Evolutionary conservation across 2,329 filamentous ascomycete genomes (phyloP).

Genomic region (Tolypocladium sp.): DNA sequence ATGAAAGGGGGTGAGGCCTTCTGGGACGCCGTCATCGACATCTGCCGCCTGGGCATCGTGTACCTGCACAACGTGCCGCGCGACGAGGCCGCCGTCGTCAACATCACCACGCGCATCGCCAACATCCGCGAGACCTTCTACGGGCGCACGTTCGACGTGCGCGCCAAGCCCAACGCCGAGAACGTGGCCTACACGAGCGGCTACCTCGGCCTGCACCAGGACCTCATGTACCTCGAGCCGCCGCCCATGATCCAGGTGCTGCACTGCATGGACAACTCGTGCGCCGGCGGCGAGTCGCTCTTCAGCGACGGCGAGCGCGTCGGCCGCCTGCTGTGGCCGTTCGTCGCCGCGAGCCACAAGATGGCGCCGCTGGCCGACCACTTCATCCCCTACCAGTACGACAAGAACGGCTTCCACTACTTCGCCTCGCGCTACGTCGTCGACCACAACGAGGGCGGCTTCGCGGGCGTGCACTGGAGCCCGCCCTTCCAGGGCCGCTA

Average conservation of each 20-base stretch:
- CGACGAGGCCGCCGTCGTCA: slow-evolving; percentile 53
- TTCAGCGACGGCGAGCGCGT: slow-evolving; percentile 71
- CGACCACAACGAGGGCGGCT: slow-evolving; percentile 12
- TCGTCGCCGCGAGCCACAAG: neutral
- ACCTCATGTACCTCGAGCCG: slow-evolving; percentile 75
- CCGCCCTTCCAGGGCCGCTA: slow-evolving; percentile 68
- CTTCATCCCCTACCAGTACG: slow-evolving; percentile 57
- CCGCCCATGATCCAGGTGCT: slow-evolving; percentile 79
- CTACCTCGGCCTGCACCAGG: slow-evolving; percentile 83
- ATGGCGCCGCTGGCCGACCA: slow-evolving; percentile 8
- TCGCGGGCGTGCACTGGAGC: slow-evolving; percentile 47
- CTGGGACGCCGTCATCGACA: slow-evolving; percentile 48
- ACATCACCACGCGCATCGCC: slow-evolving; percentile 65
- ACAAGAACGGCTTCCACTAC: slow-evolving; percentile 57
- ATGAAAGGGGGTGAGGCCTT: slow-evolving; percentile 51
- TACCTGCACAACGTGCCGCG: slow-evolving; percentile 69
- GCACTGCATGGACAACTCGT: slow-evolving; percentile 78
- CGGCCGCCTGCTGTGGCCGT: slow-evolving; percentile 26
- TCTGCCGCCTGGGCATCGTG: slow-evolving; percentile 62
- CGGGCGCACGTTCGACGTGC: slow-evolving; percentile 83
- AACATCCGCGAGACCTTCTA: slow-evolving; percentile 82
- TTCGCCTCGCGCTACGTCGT: slow-evolving; percentile 48
- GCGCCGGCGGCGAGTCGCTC: slow-evolving; percentile 71
- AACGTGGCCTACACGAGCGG: slow-evolving; percentile 87
- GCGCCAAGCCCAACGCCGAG: slow-evolving; percentile 70